phyloP scores from a whole-genome alignment of 768 basidiomycete genomes.

The Inosperma sp. region DNA sequence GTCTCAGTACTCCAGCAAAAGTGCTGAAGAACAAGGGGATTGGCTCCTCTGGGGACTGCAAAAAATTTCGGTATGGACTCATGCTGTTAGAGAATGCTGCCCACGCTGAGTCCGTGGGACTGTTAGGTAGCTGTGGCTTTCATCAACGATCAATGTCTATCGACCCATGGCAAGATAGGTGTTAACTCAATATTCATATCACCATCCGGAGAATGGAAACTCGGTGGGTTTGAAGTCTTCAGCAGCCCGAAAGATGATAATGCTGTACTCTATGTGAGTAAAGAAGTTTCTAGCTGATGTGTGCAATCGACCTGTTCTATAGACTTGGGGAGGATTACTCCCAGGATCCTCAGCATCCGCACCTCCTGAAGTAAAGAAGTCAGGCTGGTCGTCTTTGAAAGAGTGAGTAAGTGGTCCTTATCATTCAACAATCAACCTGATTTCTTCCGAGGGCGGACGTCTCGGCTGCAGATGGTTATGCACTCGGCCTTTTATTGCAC shows the following conservation, averaged over 20 bases:
- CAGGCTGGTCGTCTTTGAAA: conserved; percentile 79
- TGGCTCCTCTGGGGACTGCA: conserved; percentile 95
- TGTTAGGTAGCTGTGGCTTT: conserved; percentile 82
- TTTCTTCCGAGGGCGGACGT: conserved; percentile 39
- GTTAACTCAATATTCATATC: conserved; percentile 84
- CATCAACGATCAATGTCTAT: conserved; percentile 76
- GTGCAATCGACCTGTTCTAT: conserved; percentile 13
- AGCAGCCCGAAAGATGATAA: conserved; percentile 78
- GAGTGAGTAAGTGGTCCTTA: conserved; percentile 52
- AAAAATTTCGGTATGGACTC: conserved; percentile 68
- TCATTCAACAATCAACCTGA: neutral
- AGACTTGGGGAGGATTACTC: conserved; percentile 65
- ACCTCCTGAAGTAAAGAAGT: conserved; percentile 84
- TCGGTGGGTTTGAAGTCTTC: conserved; percentile 90
- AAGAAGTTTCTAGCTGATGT: neutral
- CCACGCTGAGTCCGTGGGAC: conserved; percentile 5
- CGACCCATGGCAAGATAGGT: conserved; percentile 79
- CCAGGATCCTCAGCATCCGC: conserved; percentile 59
- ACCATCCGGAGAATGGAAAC: conserved; percentile 92
- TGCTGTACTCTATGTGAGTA: conserved; percentile 75
- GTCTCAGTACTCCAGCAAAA: conserved; percentile 57
- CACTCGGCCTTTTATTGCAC: conserved; percentile 82
- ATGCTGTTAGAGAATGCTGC: neutral
- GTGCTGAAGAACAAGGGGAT: conserved; percentile 67
- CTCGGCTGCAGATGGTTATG: conserved; percentile 78